These are phyloP conservation scores for Aspergillus indologenus DNA, from an alignment of 495 filamentous ascomycete genomes.

Conservation along the genomic window DNA sequence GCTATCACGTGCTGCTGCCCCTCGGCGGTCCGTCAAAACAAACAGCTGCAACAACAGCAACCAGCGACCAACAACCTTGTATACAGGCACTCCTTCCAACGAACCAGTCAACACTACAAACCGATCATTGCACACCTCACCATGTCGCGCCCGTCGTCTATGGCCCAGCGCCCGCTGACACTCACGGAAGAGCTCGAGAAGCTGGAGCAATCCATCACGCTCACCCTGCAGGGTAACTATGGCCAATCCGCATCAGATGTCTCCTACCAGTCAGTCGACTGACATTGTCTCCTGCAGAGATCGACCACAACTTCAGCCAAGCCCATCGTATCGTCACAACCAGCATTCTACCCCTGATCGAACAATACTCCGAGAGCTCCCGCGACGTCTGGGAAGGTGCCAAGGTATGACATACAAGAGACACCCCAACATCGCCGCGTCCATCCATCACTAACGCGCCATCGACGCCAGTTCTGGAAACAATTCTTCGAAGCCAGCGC, in stretches of 20 bases:
- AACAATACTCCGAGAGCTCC: slow-evolving; percentile 93
- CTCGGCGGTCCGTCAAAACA: slow-evolving; percentile 16
- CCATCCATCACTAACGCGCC: not conserved
- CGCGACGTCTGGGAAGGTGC: slow-evolving; percentile 94
- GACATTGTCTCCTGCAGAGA: slow-evolving; percentile 57
- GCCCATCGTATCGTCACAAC: slow-evolving; percentile 95
- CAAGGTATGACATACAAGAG: slow-evolving; percentile 54
- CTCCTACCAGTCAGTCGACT: not conserved
- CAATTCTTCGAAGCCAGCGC: slow-evolving; percentile 98
- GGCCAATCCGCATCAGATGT: slow-evolving; percentile 12
- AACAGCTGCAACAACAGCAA: slow-evolving; percentile 16
- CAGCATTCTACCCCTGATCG: slow-evolving; percentile 90
- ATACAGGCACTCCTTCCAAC: not conserved
- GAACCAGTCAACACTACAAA: not conserved
- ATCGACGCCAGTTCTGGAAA: slow-evolving; percentile 85
- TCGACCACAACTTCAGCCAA: slow-evolving; percentile 96
- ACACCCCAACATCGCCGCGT: slow-evolving; percentile 6
- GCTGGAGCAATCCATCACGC: slow-evolving; percentile 92
- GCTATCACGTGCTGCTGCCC: slow-evolving; percentile 28
- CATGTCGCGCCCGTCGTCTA: slow-evolving; percentile 52
- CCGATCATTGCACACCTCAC: not conserved
- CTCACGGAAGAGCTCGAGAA: slow-evolving; percentile 95
- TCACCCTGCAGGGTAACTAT: slow-evolving; percentile 80
- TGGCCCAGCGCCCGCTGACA: slow-evolving; percentile 63
- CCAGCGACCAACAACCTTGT: not conserved